Base-by-base conservation (phyloP, 2,329 filamentous ascomycete genomes). In the Pyrenophora tritici-repentis region DNA sequence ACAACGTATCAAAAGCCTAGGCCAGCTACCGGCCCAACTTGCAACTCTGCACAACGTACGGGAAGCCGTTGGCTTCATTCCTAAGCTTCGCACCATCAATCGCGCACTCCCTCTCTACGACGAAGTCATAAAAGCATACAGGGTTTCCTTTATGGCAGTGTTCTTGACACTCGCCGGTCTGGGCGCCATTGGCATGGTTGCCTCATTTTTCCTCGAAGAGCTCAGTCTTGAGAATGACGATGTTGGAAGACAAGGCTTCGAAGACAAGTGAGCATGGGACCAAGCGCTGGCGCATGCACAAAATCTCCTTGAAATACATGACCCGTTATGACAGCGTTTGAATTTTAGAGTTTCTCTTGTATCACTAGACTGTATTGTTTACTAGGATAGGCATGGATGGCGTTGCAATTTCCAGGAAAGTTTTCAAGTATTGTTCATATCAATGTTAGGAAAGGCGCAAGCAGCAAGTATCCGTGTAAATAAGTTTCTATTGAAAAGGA, bases 41-140 rank as follows among this genome's bases (percentile, higher is more conserved):
- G 34, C 20, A 13, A 31, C 34, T 3, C 22, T 58, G 6, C 13
- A 33, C n/a, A 42, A 58, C 20, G 34, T 31, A 16, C 18, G 16
- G 2, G 22, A 40, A 10, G 55, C 55, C 13, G 35, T 58, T 6
- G 51, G 37, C 8, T 55, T 55, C 40, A 50, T 58, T 8, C 51
- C 55, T 6, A 17, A 26, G 17, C 39, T 53, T n/a, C 26, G 40
- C 12, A 14, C 2, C 6, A 35, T 34, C 26, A 13, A 33, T n/a
- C 26, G 13, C 9, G 6, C 26, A 10, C 6, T 24, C 13, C 16
- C 9, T 4, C 8, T 22, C 14, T 20, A 20, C 6, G 14, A 22
- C 3, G 29, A 9, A 3, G 17, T 42, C 3, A 22, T 35, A n/a
- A 12, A 42, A 17, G 40, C 40, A 22, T 42, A 42, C 14, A 31